Base-by-base conservation (phyloP, 768 basidiomycete genomes). In the Suillus subalutaceus region DNA sequence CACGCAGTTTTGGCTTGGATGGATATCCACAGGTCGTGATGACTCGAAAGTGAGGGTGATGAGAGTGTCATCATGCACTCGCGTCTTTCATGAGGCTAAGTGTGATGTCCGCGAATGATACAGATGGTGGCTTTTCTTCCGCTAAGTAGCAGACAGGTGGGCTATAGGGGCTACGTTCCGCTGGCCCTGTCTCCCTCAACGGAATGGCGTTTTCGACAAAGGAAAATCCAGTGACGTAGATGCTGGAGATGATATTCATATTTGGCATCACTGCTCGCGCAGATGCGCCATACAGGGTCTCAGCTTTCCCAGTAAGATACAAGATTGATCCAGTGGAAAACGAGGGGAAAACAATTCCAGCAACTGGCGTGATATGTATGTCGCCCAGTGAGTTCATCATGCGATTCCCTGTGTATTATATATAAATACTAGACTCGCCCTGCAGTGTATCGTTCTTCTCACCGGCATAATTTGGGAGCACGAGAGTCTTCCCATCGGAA, bases 351-450 rank as follows among this genome's bases (percentile, higher is more conserved):
- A 86, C 85, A 18, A 89, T 77, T 1, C 83, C 84, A 5, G 88
- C 88, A 2, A 85, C 71, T 5, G 85, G 85, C 0, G 85, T 87
- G 26, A 81, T 79, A 66, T 86, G 84, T 38, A 89, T 84, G 66
- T 90, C 88, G 2, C 88, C 88, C 15, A 90, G 74, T 18, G 88
- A 87, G 23, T 85, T 88, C 83, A 90, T 82, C 62, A 88, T 75
- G 3, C 87, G 81, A 70, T 90, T 90, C 1, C 88, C 88, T 88
- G 53, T 2, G 41, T 38, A 8, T 4, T 63, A 55, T 30, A 35
- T 55, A 56, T 63, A 32, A 62, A 30, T 3, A 35, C 26, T 38
- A 67, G 53, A 53, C 8, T 18, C 20, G 37, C 23, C 16, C 50
- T 53, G 38, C 23, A 50, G 43, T 9, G 9, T 40, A 59, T 6